These are phyloP conservation scores for Aspergillus novoparasiticus DNA, from an alignment of 2,329 filamentous ascomycete genomes.

Conservation along the genomic window DNA sequence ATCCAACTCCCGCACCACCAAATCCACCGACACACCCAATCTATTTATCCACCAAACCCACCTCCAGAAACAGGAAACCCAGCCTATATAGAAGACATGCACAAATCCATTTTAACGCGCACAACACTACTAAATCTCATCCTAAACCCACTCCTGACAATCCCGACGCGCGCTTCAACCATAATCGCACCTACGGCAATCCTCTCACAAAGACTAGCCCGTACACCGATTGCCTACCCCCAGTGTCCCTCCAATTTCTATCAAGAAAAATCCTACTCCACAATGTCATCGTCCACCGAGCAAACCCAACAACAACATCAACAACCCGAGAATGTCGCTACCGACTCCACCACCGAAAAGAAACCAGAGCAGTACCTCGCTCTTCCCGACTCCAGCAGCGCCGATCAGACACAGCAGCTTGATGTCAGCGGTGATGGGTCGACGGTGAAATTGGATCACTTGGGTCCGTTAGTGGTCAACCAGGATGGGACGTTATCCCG, in stretches of 20 bases:
- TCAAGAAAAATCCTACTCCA: constrained; percentile 20
- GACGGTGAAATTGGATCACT: constrained; percentile 63
- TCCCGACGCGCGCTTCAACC: constrained; percentile 24
- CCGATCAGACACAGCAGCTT: constrained; percentile 84
- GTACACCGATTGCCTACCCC: constrained; percentile 29
- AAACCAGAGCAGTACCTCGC: constrained; percentile 61
- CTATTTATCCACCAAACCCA: neutral
- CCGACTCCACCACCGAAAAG: constrained; percentile 11
- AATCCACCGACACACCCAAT: neutral
- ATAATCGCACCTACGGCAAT: constrained; percentile 13
- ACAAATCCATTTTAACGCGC: constrained; percentile 30
- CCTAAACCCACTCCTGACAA: constrained; percentile 19
- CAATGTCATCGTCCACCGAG: constrained; percentile 25
- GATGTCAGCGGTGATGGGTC: constrained; percentile 56
- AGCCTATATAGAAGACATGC: constrained; percentile 24
- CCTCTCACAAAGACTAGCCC: constrained; percentile 14
- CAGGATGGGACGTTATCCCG: constrained; percentile 70
- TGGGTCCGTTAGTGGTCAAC: constrained; percentile 76
- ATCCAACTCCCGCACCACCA: neutral
- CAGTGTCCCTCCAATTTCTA: constrained; percentile 27
- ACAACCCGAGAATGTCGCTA: constrained; percentile 5
- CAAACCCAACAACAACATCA: constrained; percentile 10
- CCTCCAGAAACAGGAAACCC: neutral
- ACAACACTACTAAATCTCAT: constrained; percentile 31
- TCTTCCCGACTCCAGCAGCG: constrained; percentile 71